Evolutionary conservation across 1,284 basidiomycete genomes (phyloP), one percentile per base, ranked within the genome.

Genomic region (Leucoagaricus sp.): DNA sequence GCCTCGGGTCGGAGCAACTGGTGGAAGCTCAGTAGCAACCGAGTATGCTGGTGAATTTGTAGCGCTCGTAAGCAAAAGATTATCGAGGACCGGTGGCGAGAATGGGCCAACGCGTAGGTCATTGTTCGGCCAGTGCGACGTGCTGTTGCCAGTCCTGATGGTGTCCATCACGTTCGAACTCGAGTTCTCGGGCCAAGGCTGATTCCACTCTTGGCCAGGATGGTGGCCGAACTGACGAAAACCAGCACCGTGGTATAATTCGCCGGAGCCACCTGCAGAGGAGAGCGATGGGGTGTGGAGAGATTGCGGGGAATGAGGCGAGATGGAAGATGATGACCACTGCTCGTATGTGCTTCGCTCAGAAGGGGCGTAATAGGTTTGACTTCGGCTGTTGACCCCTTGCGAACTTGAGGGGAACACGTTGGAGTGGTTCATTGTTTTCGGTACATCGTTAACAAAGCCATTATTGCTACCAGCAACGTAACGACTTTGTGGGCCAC

Each of bases 311-410:
- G 49, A 52, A 34, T 52, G 49, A 9, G 55, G 13, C 5, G 19
- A 23, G 19, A 42, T 10, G 41, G 41, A 42, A 23, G 41, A 49
- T 17, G 55, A 36, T 25, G 49, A 26, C 55, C 55, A 57, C 13
- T n/a, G n/a, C n/a, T 46, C 42, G 21, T 49, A 36, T 2, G 55
- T 57, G 25, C 55, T 57, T 41, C 55, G 28, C 12, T 57, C 55
- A 6, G 55, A 52, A 23, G 49, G 47, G 41, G 49, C 38, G 49
- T 52, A 57, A 15, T 47, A 31, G 41, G 40, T 29, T 21, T 57
- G 55, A 21, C n/a, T 51, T 25, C 55, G 48, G 44, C 25, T 52
- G 19, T 31, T 34, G 12, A 25, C 25, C 7, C 36, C 44, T 19
- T 51, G 49, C 13, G 55, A 52, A 25, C 33, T 41, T 19, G 54